Evolutionary conservation across 2,329 filamentous ascomycete genomes (phyloP), one percentile per base, ranked within the genome.

Genomic region (Colletotrichum musae): DNA sequence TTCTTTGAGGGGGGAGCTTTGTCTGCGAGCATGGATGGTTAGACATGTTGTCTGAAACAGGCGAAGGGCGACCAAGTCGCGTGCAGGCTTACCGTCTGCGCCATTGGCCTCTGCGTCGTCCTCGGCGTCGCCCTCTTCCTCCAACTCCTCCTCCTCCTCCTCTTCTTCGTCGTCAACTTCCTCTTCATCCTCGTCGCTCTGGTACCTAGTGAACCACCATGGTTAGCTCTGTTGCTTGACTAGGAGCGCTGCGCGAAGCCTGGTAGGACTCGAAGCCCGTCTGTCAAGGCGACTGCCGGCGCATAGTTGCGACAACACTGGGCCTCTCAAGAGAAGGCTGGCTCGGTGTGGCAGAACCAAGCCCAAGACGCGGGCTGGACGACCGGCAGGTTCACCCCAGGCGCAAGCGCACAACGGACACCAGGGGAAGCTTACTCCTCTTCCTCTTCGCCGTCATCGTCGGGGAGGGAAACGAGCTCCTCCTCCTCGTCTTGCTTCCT

Each of bases 401-500:
- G 39, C 5, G 13, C 26, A 41, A 41, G 21, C 68, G 63, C 45
- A 39, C 36, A 47, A 45, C 9, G 13, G 45, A 13, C 13, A 43
- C 6, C 28, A 18, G 62, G 41, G 24, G 28, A 60, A 54, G 77
- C 85, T 83, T 83, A 87, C 86, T 87, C 86, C 76, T 87, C 84
- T 76, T 87, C 85, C 74, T 87, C 85, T 74, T 87, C 84, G 69
- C 86, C 84, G 56, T 83, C 82, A 56, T 82, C 85, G 70, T 86
- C 85, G 62, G 86, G 85, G 63, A 88, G 84, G 70, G 85, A 86
- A 70, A 88, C 83, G 41, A 88, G 84, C 79, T 87, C 85, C 68
- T 87, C 85, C 76, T 86, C 83, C 72, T 86, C 84, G 26, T 83
- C 84, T 74, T 85, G 83, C 82, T 85, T 86, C 81, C 85, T 85